A percentile compares a stretch with the other conserved stretches of the same genome.
These are phyloP conservation scores for Podila epicladia DNA, from an alignment of 192 early-diverging fungal species.

Conservation along the genomic window DNA sequence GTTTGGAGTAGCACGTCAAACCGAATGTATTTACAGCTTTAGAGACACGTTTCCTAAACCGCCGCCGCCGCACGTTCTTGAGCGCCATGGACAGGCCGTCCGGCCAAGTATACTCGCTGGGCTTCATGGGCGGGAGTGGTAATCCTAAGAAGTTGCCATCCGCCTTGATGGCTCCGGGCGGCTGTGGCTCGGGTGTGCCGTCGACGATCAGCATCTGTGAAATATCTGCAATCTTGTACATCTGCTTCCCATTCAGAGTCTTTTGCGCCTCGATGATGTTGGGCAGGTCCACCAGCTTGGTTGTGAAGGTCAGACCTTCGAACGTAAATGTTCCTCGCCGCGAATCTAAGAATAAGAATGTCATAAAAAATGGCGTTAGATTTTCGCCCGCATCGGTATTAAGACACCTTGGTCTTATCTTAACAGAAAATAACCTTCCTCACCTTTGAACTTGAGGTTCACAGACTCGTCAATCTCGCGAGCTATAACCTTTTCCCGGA, in stretches of 20 bases:
- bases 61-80: slow-evolving; percentile 75
- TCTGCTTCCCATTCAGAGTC: slow-evolving; percentile 85
- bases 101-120: slow-evolving; percentile 75
- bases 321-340: slow-evolving; percentile 69
- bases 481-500: slow-evolving; percentile 60
- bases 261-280: slow-evolving; percentile 90
- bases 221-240: slow-evolving; percentile 88
- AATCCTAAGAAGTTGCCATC: slow-evolving; percentile 4
- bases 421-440: too few relatives aligned
- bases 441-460: slow-evolving; percentile 55
- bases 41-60: slow-evolving; percentile 84
- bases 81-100: slow-evolving; percentile 85
- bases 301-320: slow-evolving; percentile 61
- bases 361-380: not conserved
- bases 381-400: not conserved
- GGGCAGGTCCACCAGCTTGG: slow-evolving; percentile 85
- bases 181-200: slow-evolving; percentile 4
- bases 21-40: slow-evolving; percentile 62
- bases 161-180: not conserved
- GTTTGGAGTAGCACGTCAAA: too few relatives aligned
- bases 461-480: slow-evolving; percentile 55
- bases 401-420: too few relatives aligned
- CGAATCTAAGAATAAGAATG: slow-evolving; percentile 49
- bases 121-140: slow-evolving; percentile 32
- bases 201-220: slow-evolving; percentile 70